These are phyloP conservation scores for Entonaema liquescens DNA, from an alignment of 495 filamentous ascomycete genomes.

Conservation along the genomic window DNA sequence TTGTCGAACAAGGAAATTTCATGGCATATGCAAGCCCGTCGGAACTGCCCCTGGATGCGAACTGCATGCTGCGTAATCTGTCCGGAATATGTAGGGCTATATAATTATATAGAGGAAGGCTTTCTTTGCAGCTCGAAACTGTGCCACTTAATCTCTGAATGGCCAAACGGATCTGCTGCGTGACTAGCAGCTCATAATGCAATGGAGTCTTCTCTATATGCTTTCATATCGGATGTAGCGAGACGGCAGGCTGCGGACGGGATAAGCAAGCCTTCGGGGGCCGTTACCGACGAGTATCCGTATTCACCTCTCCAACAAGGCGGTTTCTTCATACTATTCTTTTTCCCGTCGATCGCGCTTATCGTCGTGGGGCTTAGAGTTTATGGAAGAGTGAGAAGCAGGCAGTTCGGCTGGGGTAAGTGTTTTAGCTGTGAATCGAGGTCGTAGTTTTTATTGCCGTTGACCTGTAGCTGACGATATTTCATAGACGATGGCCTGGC, in stretches of 20 bases:
- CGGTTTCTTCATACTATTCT: conserved; percentile 43
- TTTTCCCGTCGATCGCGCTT: conserved; percentile 39
- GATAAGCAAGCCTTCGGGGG: conserved; percentile 27
- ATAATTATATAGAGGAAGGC: conserved; percentile 31
- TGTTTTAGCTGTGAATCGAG: neutral
- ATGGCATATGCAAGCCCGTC: neutral
- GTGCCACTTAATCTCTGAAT: conserved; percentile 9
- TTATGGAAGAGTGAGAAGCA: conserved; percentile 43
- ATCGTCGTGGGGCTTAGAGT: conserved; percentile 40
- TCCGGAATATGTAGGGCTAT: conserved; percentile 18
- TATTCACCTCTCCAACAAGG: conserved; percentile 44
- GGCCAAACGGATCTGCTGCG: conserved; percentile 5
- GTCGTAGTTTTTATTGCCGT: neutral
- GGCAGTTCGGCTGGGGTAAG: conserved; percentile 52
- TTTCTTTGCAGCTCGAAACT: conserved; percentile 18
- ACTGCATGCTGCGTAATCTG: conserved; percentile 9
- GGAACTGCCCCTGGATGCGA: conserved; percentile 6
- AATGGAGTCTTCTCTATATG: conserved; percentile 40
- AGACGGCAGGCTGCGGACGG: conserved; percentile 30
- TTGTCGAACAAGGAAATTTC: conserved; percentile 8
- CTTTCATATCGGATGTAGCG: conserved; percentile 23
- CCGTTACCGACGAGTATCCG: conserved; percentile 30
- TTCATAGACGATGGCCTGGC: conserved; percentile 54
- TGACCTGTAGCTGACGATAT: neutral
- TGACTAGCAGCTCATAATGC: neutral